phyloP scores from a whole-genome alignment of 306 rosid genomes.

The Hippophae gyantsensis region DNA sequence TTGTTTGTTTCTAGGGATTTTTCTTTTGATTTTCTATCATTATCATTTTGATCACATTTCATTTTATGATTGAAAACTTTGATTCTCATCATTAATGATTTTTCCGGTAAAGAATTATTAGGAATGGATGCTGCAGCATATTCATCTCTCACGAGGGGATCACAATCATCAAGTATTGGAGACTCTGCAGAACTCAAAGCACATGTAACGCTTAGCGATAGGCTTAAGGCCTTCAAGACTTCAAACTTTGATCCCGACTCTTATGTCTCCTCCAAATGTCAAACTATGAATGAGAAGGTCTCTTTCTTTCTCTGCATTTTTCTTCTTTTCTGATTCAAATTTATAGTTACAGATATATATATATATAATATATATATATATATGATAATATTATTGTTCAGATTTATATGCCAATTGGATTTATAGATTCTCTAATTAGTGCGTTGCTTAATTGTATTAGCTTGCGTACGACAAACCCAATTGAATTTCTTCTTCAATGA shows the following conservation, averaged over 20 bases:
- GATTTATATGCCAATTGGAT: too few species aligned
- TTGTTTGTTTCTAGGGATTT: too few species aligned
- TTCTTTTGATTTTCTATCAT: too few species aligned
- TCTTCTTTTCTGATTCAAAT: neutral
- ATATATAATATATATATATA: too few species aligned
- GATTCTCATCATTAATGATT: too few species aligned
- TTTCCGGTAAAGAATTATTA: neutral
- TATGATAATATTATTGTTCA: neutral
- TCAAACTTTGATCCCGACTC: constrained; percentile 53
- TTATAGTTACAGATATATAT: too few species aligned
- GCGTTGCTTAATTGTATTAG: too few species aligned
- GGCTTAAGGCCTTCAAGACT: constrained; percentile 55
- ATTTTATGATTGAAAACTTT: too few species aligned
- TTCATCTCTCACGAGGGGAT: constrained; percentile 35
- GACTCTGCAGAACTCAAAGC: constrained; percentile 44
- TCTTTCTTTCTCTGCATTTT: neutral
- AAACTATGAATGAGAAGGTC: constrained; percentile 73
- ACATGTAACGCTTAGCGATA: constrained; percentile 57
- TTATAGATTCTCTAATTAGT: too few species aligned
- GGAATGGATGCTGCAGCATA: constrained; percentile 31
- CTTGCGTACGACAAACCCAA: too few species aligned
- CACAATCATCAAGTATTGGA: constrained; percentile 43
- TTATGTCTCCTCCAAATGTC: constrained; percentile 63
- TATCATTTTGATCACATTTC: too few species aligned
- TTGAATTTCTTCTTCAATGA: too few species aligned